phyloP scores from a whole-genome alignment of 2,329 filamentous ascomycete species.

The Reticulascus tulasneorum region DNA sequence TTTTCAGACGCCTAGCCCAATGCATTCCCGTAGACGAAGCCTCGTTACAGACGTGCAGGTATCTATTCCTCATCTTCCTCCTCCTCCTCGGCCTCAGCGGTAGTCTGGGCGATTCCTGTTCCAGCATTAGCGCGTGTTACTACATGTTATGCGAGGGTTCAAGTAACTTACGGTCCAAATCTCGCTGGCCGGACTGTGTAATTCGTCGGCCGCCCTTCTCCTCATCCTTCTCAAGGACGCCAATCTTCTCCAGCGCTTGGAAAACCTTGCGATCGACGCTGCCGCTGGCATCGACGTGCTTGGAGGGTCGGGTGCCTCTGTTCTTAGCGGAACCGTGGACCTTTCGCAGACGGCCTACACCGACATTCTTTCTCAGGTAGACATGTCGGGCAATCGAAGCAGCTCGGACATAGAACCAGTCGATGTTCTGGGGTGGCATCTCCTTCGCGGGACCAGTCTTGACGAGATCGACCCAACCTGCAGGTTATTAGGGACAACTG shows the following conservation, averaged over 20 bases:
- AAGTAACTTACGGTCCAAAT: conserved; percentile 74
- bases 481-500: conserved; percentile 1
- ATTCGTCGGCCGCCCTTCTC: conserved; percentile 98
- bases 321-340: conserved; percentile 96
- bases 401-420: conserved; percentile 93
- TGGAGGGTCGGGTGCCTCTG: conserved; percentile 83
- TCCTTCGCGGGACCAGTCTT: conserved; percentile 97
- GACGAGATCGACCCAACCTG: conserved; percentile 98
- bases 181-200: conserved; percentile 96
- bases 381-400: conserved; percentile 95
- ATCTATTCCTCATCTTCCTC: conserved; percentile 64
- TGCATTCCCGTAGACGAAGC: conserved; percentile 5
- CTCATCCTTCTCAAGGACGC: conserved; percentile 95
- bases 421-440: conserved; percentile 94
- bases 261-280: conserved; percentile 96
- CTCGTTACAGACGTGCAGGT: conserved; percentile 2
- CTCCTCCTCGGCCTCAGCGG: conserved; percentile 67
- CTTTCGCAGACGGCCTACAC: conserved; percentile 96
- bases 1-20: conserved; percentile 11
- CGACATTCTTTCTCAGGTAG: conserved; percentile 99
- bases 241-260: conserved; percentile 98
- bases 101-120: conserved; percentile 73
- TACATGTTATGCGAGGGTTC: background rate
- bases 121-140: conserved; percentile 1
- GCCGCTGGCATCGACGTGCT: conserved; percentile 94